Base-by-base conservation (phyloP, 441 rosid species). In the Aleurites moluccanus region DNA sequence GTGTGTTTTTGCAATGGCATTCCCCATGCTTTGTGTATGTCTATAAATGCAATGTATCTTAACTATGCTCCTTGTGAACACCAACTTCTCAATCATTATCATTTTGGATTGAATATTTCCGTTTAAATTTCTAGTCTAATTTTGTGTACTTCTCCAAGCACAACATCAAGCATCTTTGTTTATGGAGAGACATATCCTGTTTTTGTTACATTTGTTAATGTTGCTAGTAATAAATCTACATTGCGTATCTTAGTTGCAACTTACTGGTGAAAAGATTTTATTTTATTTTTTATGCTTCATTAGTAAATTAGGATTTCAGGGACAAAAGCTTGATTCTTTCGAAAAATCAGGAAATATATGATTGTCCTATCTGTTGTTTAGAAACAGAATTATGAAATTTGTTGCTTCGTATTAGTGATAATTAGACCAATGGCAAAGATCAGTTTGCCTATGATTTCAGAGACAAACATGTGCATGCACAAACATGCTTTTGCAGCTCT, bases 1-100 rank as follows among this genome's bases (percentile, higher is more conserved):
- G 98, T 94, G 78, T 21, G 33, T 30, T 60, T 69, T 76, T 62
- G 68, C 63, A 56, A 69, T 74, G 16, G 18, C 30, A 21, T 10
- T 67, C 27, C 16, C 59, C 25, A 15, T 56, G 71, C 4, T 50
- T 60, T 62, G 35, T 63, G 49, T 70, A 10, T 70, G 16, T 44
- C 16, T 61, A 73, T 62, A 2, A 2, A 38, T 25, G 55, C 38
- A 67, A 27, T 53, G 47, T 69, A 1, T n/a, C n/a, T n/a, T n/a
- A n/a, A n/a, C n/a, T n/a, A n/a, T n/a, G n/a, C n/a, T n/a, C n/a
- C n/a, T n/a, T n/a, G n/a, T 6, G 40, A 38, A 38, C 18, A 4
- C 3, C 20, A 38, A n/a, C 27, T 33, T 53, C 25, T 69, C 20
- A 69, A 33, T 69, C 16, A 40, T 20, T 30, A 21, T 28, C 9